Evolutionary conservation across 2,329 filamentous ascomycete species (phyloP).

Genomic region (Botryotinia narcissicola): DNA sequence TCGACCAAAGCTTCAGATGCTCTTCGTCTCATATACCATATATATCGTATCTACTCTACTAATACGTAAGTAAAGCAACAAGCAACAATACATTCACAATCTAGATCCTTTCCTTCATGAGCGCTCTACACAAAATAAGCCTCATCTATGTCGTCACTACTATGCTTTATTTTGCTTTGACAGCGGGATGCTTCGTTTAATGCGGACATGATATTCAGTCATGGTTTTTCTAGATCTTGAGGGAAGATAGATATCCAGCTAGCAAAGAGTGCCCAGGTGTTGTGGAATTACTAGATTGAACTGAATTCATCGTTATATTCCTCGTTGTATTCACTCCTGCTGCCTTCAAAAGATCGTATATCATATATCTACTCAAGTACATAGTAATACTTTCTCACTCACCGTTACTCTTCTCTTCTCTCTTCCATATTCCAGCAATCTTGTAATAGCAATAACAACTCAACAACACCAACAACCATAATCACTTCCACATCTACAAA

Average conservation of each 20-base stretch:
- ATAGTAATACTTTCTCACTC: not conserved
- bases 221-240: not conserved
- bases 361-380: not conserved
- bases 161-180: not conserved
- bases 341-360: not conserved
- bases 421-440: not conserved
- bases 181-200: conserved; percentile 1
- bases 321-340: not conserved
- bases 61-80: not conserved
- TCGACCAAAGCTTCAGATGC: too few species aligned
- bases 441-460: not conserved
- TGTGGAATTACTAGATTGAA: not conserved
- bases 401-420: not conserved
- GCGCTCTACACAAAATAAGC: not conserved
- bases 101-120: not conserved
- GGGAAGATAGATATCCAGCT: not conserved
- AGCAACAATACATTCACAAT: not conserved
- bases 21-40: not conserved
- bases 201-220: not conserved
- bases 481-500: not conserved
- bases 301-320: not conserved
- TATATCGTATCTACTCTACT: not conserved
- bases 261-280: not conserved
- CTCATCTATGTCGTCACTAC: not conserved
- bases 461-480: not conserved